phyloP scores from a whole-genome alignment of 2,329 filamentous ascomycete genomes.

The Pseudonectria buxi region DNA sequence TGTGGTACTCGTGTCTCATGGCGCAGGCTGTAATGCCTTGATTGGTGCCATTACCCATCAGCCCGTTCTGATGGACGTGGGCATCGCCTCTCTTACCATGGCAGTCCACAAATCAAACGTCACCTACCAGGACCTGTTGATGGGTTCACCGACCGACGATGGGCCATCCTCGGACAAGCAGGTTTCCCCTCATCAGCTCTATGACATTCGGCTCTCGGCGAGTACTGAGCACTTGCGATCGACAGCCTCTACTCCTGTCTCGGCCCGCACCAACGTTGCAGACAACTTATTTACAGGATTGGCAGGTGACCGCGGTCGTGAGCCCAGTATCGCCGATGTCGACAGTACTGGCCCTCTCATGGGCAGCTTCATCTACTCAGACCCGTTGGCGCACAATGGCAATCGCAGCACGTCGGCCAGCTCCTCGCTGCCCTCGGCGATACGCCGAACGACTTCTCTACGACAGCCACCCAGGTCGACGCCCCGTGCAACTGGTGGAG shows the following conservation, averaged over 20 bases:
- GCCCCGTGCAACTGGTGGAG: constrained; percentile 10
- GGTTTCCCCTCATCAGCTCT: constrained; percentile 52
- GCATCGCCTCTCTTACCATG: constrained; percentile 86
- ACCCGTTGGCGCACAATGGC: constrained; percentile 34
- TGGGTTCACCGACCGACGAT: constrained; percentile 19
- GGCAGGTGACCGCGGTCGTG: constrained; percentile 15
- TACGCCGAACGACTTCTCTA: constrained; percentile 24
- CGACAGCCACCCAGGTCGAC: constrained; percentile 16
- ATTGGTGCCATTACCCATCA: constrained; percentile 89
- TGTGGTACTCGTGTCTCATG: constrained; percentile 84
- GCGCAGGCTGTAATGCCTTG: constrained; percentile 90
- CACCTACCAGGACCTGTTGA: constrained; percentile 30
- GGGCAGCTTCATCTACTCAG: constrained; percentile 33
- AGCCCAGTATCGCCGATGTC: constrained; percentile 16
- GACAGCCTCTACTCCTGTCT: constrained; percentile 29
- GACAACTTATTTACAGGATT: constrained; percentile 19
- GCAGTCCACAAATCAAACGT: constrained; percentile 56
- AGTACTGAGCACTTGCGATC: constrained; percentile 65
- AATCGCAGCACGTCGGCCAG: constrained; percentile 42
- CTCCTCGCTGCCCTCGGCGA: constrained; percentile 23
- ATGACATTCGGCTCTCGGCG: constrained; percentile 68
- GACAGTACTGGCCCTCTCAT: constrained; percentile 22
- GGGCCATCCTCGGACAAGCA: constrained; percentile 17
- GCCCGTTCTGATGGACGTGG: constrained; percentile 83
- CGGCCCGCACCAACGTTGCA: constrained; percentile 27